phyloP scores from a whole-genome alignment of 768 basidiomycete genomes.

The Leccinum aurantiacum region DNA sequence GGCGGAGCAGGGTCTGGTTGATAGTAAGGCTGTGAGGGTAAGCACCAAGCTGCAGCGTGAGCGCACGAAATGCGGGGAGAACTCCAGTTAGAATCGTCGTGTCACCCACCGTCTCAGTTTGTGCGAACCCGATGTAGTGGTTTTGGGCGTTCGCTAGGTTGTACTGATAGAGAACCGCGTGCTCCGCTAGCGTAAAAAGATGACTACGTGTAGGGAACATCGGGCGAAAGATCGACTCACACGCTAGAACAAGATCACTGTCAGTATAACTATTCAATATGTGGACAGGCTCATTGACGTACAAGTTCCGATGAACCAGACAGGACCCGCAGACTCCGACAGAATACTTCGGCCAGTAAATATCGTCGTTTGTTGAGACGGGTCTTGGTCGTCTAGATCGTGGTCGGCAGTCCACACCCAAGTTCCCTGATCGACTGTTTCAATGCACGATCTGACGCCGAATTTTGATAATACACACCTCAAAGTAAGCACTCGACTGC shows the following conservation, averaged over 20 bases:
- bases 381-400: conserved; percentile 45
- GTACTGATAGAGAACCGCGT: conserved; percentile 50
- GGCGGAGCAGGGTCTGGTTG: conserved; percentile 47
- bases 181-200: conserved; percentile 36
- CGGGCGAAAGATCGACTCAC: conserved; percentile 9
- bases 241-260: conserved; percentile 9
- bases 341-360: conserved; percentile 72
- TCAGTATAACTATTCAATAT: conserved; percentile 2
- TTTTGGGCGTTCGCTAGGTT: conserved; percentile 42
- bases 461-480: conserved; percentile 38
- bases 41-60: not conserved
- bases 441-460: not conserved
- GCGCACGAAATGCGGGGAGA: not conserved
- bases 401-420: conserved; percentile 88
- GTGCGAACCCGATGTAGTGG: conserved; percentile 51
- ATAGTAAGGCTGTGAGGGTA: conserved; percentile 42
- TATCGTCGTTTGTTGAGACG: conserved; percentile 49
- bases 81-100: not conserved
- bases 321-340: conserved; percentile 73
- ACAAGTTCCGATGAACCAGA: conserved; percentile 76
- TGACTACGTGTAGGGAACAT: not conserved
- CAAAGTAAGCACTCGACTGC: conserved; percentile 56
- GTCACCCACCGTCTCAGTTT: conserved; percentile 47
- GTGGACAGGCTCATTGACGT: not conserved
- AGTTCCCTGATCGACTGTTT: conserved; percentile 45